Evolutionary conservation across 371 early-diverging fungal species (phyloP), one percentile per base, ranked within the genome.

Genomic region (Mucor mucedo): DNA sequence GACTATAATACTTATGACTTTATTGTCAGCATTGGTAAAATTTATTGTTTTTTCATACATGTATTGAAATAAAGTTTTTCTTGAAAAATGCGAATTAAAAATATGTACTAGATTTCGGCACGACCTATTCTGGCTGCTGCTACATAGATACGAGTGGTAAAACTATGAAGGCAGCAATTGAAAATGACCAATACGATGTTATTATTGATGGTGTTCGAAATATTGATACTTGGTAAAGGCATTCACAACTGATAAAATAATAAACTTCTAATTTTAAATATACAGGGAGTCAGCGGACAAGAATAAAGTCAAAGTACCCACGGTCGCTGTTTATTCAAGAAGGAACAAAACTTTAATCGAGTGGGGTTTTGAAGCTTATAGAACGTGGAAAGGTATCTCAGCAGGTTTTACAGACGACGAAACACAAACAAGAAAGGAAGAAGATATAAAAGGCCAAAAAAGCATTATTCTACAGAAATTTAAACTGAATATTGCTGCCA

Each of bases 71-170:
- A 49, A 14, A 28, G 27, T 47, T 58, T 45, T 14, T 1, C 10
- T 45, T 5, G 47, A 3, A 8, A 4, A 4, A 27, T n/a, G 11
- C 3, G 3, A 7, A 48, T 16, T 40, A 3, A 50, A 28, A 59
- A 21, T 2, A 9, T 11, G 14, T 11, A 41, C 5, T 50, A 63
- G 63, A 63, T 50, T 63, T 63, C 35, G 63, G 57, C 28, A 63
- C 63, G 6, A 63, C 63, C 4, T 63, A 39, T 29, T 63, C 63
- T 8, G 63, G 63, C 11, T 55, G 57, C 33, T 57, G 63, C 11
- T 63, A 50, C 27, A 35, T 55, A 30, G 5, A 14, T 2, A 50
- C 33, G 2, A 32, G 33, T 29, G 14, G 16, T 32, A 56, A 63
- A 21, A 38, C 30, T 2, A 8, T 38, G 29, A 29, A 49, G 5